Evolutionary conservation across 352 stramenopile genomes (phyloP).

Genomic region (Globisporangium carolinianum): DNA sequence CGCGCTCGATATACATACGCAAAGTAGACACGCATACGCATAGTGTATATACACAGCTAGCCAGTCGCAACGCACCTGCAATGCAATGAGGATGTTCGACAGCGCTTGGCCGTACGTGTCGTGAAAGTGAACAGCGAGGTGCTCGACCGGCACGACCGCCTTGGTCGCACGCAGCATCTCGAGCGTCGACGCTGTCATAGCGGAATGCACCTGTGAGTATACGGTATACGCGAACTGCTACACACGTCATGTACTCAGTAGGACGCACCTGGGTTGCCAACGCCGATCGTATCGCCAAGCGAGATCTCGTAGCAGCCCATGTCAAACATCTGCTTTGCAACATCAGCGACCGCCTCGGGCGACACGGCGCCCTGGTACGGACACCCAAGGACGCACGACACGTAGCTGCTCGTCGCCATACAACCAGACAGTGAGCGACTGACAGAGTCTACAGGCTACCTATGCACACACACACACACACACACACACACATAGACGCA

Average conservation of each 20-base stretch:
- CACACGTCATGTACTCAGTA: too few species aligned
- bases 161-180: slow-evolving; percentile 77
- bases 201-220: too few species aligned
- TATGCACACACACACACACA: neutral
- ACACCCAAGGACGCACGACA: slow-evolving; percentile 96
- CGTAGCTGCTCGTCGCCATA: slow-evolving; percentile 57
- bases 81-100: slow-evolving; percentile 91
- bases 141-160: slow-evolving; percentile 72
- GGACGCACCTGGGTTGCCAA: slow-evolving; percentile 77
- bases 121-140: slow-evolving; percentile 95
- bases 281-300: slow-evolving; percentile 91
- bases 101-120: slow-evolving; percentile 96
- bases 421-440: neutral
- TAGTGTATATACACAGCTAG: too few species aligned
- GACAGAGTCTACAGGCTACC: neutral
- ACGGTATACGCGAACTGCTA: too few species aligned
- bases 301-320: slow-evolving; percentile 96
- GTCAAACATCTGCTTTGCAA: slow-evolving; percentile 83
- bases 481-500: slow-evolving; percentile 17
- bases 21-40: too few species aligned
- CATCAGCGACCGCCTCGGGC: slow-evolving; percentile 74
- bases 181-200: slow-evolving; percentile 53
- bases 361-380: slow-evolving; percentile 91
- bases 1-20: neutral
- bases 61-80: slow-evolving; percentile 43